Conservation (phyloP, 768 basidiomycete species). For the Lentinula sp. region DNA sequence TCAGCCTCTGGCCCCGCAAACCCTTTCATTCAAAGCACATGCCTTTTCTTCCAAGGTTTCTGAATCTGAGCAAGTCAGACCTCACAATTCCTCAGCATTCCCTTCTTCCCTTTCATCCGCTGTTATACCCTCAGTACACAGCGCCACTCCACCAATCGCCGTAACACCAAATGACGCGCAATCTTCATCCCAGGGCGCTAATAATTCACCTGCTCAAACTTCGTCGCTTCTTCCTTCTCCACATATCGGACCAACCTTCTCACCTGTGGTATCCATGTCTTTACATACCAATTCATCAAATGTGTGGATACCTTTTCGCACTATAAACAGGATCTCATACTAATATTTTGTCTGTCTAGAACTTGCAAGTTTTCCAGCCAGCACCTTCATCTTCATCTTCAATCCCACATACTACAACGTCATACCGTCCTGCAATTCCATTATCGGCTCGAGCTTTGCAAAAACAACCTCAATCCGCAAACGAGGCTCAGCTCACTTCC, state of each 20-base stretch:
- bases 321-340: not conserved
- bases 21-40: slow-evolving; percentile 7
- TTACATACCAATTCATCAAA: not conserved
- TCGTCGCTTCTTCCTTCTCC: not conserved
- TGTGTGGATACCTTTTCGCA: not conserved
- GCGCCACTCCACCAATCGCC: not conserved
- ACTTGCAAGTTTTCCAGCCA: not conserved
- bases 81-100: not conserved
- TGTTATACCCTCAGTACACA: not conserved
- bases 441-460: not conserved
- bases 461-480: not conserved
- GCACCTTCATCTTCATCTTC: not conserved
- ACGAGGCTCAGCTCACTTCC: no score
- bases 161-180: not conserved
- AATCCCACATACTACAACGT: not conserved
- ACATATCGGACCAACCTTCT: not conserved
- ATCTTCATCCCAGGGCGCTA: not conserved
- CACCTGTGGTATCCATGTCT: not conserved
- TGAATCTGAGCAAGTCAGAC: not conserved
- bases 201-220: not conserved
- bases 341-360: not conserved
- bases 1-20: not conserved
- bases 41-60: not conserved
- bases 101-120: slow-evolving; percentile 10
- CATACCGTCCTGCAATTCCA: not conserved